Base-by-base conservation (phyloP, 306 rosid species). In the Dalbergia cultrata region DNA sequence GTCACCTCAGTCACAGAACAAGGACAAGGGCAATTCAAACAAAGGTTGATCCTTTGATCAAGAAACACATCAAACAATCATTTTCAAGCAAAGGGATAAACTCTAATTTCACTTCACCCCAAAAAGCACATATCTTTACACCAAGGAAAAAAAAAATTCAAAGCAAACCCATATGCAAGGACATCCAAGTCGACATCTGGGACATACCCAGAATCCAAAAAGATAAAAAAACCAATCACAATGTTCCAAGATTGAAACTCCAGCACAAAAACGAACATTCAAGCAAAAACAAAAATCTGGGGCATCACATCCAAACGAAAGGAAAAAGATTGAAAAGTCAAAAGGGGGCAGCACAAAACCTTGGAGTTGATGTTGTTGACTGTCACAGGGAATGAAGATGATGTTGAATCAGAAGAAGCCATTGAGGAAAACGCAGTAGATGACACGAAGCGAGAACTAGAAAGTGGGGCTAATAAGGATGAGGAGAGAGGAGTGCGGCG, bases 351-450 rank as follows among this genome's bases (percentile, higher is more conserved):
- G 44, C 10, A 5, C 5, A 17, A 63, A 41, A 93, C 97, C 96
- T 95, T 90, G 67, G 92, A 96, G 72, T 92, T 95, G 83, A 95
- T 83, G 80, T 87, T 93, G 3, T n/a, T 81, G 35, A 69, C n/a
- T 22, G 91, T 78, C 9, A 90, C 83, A 13, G 95, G 89, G 44
- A 76, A 78, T 62, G 86, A 13, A 5, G 47, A 53, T 3, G 88
- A 13, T 43, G 47, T 53, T 2, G 88, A 79, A 75, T 74, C 41
- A 35, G 88, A 7, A 33, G 87, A 68, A 81, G 90, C 82, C 78
- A 83, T 81, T 31, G 87, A 44, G 14, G 92, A 49, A 47, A 75
- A 13, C 5, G 76, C 19, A 21, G 82, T 4, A 35, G 96, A 68
- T 1, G 89, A 87, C 9, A 90, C 64, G 84, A 84, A 79, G 3